Conservation (phyloP, 106 monocot species). For the Xerophyta viscosa region DNA sequence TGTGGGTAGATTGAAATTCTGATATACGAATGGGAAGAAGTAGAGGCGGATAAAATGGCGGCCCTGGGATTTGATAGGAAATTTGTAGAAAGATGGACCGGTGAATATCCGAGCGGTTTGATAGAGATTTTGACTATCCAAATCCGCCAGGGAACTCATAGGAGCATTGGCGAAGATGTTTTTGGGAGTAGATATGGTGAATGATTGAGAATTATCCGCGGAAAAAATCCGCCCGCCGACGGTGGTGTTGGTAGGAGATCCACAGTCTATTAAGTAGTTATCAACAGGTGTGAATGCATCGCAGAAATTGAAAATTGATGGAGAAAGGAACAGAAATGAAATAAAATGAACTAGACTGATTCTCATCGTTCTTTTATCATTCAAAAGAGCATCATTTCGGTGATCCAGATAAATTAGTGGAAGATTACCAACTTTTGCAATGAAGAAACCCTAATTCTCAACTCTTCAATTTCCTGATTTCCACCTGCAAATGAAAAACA, state of each 20-base stretch:
- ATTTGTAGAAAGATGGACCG: neutral
- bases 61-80: conserved; percentile 3
- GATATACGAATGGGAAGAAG: conserved; percentile 6
- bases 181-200: neutral
- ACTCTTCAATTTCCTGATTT: too few relatives aligned
- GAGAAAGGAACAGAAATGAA: too few relatives aligned
- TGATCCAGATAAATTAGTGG: too few relatives aligned
- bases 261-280: conserved; percentile 77
- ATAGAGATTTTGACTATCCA: too few relatives aligned
- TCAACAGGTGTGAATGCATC: conserved; percentile 51
- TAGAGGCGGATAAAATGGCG: conserved; percentile 13
- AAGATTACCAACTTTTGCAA: too few relatives aligned
- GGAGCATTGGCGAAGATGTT: neutral
- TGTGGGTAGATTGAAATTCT: neutral
- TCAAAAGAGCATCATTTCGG: too few relatives aligned
- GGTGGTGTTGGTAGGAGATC: conserved; percentile 35
- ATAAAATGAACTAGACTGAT: too few relatives aligned
- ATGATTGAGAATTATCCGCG: conserved; percentile 28
- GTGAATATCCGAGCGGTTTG: neutral
- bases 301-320: too few relatives aligned
- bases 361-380: too few relatives aligned
- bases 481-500: too few relatives aligned
- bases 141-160: neutral
- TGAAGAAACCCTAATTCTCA: too few relatives aligned
- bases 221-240: conserved; percentile 28